Evolutionary conservation across 164 flowering plant species (phyloP).

Genomic region (Saururus chinensis): DNA sequence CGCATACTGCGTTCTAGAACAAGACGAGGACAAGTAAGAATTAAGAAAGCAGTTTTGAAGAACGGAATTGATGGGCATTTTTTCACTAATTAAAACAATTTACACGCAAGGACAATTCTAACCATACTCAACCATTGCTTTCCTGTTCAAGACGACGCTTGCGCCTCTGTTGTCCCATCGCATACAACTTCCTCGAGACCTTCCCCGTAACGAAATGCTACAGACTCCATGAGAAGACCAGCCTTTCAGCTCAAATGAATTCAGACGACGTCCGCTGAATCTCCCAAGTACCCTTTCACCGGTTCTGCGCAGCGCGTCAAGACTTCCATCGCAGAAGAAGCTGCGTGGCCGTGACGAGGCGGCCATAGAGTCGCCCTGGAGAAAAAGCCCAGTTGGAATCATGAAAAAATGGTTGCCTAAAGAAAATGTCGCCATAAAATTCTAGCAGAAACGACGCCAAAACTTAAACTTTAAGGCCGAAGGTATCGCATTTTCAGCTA

Average conservation of each 20-base stretch:
- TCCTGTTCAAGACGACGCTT: background rate
- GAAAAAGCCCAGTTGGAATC: too few relatives aligned
- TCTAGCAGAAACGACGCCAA: too few relatives aligned
- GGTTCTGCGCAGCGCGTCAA: background rate
- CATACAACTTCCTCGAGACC: background rate
- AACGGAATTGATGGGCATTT: background rate
- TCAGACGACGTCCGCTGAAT: constrained; percentile 7
- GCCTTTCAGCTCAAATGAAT: background rate
- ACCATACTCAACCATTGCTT: background rate
- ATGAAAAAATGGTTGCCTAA: too few relatives aligned
- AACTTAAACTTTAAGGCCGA: too few relatives aligned
- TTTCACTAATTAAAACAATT: too few relatives aligned
- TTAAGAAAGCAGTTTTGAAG: background rate
- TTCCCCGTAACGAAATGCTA: background rate
- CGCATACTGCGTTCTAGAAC: too few relatives aligned
- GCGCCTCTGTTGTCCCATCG: background rate
- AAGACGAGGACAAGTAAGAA: too few relatives aligned
- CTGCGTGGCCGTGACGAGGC: constrained; percentile 20
- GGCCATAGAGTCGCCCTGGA: constrained; percentile 18
- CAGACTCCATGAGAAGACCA: background rate
- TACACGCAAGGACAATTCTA: too few relatives aligned
- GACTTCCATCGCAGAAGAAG: constrained; percentile 16
- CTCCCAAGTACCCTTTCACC: background rate
- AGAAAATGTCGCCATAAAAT: too few relatives aligned
- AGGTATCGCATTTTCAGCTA: too few relatives aligned